A percentile compares a stretch with the other conserved stretches of the same genome.
These are phyloP conservation scores for Boletellus sp. DNA, from an alignment of 1,284 basidiomycete genomes.

Conservation along the genomic window DNA sequence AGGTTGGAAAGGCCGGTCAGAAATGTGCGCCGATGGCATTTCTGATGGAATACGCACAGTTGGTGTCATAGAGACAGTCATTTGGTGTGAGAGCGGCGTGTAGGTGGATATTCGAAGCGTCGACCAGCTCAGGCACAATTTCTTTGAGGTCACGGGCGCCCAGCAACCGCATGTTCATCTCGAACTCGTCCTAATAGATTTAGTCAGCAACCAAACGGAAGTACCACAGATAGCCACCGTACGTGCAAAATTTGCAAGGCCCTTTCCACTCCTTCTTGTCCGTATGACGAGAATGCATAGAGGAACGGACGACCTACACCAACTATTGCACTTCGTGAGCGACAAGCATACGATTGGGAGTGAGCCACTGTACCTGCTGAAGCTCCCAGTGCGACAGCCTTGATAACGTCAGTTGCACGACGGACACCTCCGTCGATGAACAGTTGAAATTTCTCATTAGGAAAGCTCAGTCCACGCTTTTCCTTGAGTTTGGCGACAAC, in stretches of 20 bases:
- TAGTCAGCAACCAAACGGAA: conserved; percentile 7
- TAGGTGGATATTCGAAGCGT: conserved; percentile 63
- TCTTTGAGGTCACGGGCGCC: conserved; percentile 80
- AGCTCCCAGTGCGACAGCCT: conserved; percentile 89
- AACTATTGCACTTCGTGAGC: conserved; percentile 37
- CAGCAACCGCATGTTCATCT: conserved; percentile 88
- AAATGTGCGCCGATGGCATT: too few relatives aligned
- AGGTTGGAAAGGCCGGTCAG: conserved; percentile 35
- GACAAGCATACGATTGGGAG: neutral
- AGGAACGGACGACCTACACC: conserved; percentile 83
- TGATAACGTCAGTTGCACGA: conserved; percentile 88
- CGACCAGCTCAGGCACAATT: conserved; percentile 85
- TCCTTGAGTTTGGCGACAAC: conserved; percentile 75
- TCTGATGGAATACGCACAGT: conserved; percentile 54
- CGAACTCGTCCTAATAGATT: conserved; percentile 77
- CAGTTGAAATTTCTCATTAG: conserved; percentile 71
- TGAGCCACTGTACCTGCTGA: conserved; percentile 58
- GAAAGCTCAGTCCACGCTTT: conserved; percentile 60
- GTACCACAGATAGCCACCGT: conserved; percentile 18
- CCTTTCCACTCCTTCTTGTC: conserved; percentile 75
- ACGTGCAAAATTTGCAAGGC: conserved; percentile 78
- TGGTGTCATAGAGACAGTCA: conserved; percentile 71
- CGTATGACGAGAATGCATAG: conserved; percentile 89
- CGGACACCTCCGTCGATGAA: conserved; percentile 93
- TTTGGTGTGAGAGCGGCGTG: conserved; percentile 64